phyloP scores from a whole-genome alignment of 805 yeast species.

The Lipomyces yamanashiensis region DNA sequence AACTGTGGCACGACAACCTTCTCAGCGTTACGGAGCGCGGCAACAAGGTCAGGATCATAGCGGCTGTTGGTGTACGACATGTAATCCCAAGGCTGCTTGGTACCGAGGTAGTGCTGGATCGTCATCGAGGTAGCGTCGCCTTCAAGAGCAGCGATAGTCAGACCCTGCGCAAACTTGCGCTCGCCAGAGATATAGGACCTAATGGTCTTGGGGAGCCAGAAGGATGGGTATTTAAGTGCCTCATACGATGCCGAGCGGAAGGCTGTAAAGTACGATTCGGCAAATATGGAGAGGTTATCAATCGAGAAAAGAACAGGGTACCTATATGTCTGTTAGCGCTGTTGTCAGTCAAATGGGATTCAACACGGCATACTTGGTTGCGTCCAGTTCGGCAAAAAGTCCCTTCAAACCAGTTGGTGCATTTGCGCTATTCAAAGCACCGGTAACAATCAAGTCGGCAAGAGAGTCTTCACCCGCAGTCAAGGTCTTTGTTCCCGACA shows the following conservation, averaged over 20 bases:
- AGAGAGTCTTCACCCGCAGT: slow-evolving; percentile 16
- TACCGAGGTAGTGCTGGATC: slow-evolving; percentile 13
- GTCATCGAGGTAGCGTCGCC: slow-evolving; percentile 16
- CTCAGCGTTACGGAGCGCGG: slow-evolving; percentile 1
- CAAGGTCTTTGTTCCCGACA: slow-evolving; percentile 1
- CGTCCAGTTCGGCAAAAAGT: slow-evolving; percentile 20
- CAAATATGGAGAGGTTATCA: slow-evolving; percentile 25
- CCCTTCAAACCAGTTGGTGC: slow-evolving; percentile 22
- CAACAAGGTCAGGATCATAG: slow-evolving; percentile 18
- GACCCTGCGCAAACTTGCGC: slow-evolving; percentile 21
- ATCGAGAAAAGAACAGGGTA: slow-evolving; percentile 29
- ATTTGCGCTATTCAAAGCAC: slow-evolving; percentile 7
- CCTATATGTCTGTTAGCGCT: neutral
- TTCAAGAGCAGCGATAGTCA: slow-evolving; percentile 21
- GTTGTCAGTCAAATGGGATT: too few species aligned
- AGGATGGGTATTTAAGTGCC: slow-evolving; percentile 10
- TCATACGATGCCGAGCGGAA: slow-evolving; percentile 18
- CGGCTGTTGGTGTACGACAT: neutral
- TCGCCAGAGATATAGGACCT: slow-evolving; percentile 21
- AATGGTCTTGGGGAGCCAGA: slow-evolving; percentile 17
- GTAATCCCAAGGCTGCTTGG: slow-evolving; percentile 14
- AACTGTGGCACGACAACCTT: slow-evolving; percentile 14
- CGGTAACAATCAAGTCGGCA: slow-evolving; percentile 10
- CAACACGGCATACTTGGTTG: slow-evolving; percentile 1
- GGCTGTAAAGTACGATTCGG: slow-evolving; percentile 17